Evolutionary conservation across 768 basidiomycete species (phyloP).

Genomic region (Tylopilus sp.): DNA sequence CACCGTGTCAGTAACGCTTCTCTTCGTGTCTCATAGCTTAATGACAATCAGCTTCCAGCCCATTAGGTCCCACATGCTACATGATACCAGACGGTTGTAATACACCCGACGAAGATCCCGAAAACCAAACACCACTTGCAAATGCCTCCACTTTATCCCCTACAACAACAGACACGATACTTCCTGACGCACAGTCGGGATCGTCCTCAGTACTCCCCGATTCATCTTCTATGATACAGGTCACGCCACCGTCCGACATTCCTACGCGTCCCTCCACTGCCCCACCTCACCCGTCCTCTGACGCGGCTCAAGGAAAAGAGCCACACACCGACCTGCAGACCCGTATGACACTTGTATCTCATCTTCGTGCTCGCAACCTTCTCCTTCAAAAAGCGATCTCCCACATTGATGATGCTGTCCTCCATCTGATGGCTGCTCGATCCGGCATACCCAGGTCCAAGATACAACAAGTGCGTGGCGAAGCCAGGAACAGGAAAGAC

Average conservation of each 20-base stretch:
- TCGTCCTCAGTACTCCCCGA: not conserved
- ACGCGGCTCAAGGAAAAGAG: conserved; percentile 9
- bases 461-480: conserved; percentile 29
- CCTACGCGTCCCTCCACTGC: conserved; percentile 28
- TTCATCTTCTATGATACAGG: conserved; percentile 13
- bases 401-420: conserved; percentile 31
- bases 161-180: conserved; percentile 6
- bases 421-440: conserved; percentile 29
- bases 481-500: conserved; percentile 31
- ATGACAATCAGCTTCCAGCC: not conserved
- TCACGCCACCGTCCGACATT: conserved; percentile 8
- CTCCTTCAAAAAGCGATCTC: conserved; percentile 32
- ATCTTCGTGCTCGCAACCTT: conserved; percentile 30
- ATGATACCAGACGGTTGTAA: conserved; percentile 24
- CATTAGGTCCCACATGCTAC: conserved; percentile 25
- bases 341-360: conserved; percentile 22
- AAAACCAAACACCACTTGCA: conserved; percentile 10
- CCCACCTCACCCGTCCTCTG: conserved; percentile 22
- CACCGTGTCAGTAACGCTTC: conserved; percentile 1
- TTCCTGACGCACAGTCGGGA: conserved; percentile 6
- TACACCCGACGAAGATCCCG: conserved; percentile 9
- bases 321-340: conserved; percentile 10
- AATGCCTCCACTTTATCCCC: conserved; percentile 19
- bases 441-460: conserved; percentile 30
- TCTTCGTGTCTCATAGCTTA: not conserved